Percentiles rank a stretch among this genome's conserved stretches.
These are phyloP conservation scores for Elaeis oleifera DNA, from an alignment of 202 grass and related monocot species.

Conservation along the genomic window DNA sequence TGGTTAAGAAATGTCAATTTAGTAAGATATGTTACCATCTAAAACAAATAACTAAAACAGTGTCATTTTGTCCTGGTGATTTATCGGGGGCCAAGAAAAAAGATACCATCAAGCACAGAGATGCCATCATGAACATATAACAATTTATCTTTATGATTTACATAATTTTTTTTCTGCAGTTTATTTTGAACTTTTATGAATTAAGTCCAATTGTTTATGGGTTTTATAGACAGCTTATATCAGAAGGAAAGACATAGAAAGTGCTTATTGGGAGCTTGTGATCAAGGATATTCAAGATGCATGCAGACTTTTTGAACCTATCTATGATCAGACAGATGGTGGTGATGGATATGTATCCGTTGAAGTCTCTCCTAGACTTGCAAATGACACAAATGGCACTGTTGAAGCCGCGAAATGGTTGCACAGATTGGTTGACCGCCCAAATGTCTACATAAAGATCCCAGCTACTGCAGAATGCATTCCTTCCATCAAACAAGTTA, in stretches of 20 bases:
- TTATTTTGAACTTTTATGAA: too few relatives aligned
- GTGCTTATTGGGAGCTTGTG: slow-evolving; percentile 94
- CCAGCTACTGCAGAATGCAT: slow-evolving; percentile 92
- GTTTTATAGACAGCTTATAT: slow-evolving; percentile 43
- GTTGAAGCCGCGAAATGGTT: slow-evolving; percentile 94
- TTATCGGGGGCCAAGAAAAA: too few relatives aligned
- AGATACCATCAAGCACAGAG: too few relatives aligned
- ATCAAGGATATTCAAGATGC: slow-evolving; percentile 97
- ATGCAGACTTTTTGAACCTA: slow-evolving; percentile 85
- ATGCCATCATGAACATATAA: too few relatives aligned
- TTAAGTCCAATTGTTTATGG: too few relatives aligned
- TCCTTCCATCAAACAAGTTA: slow-evolving; percentile 83
- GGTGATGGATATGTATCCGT: slow-evolving; percentile 96
- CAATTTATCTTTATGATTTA: too few relatives aligned
- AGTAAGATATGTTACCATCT: too few relatives aligned
- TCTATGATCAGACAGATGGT: slow-evolving; percentile 69
- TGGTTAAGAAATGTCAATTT: too few relatives aligned
- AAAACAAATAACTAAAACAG: too few relatives aligned
- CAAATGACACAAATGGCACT: slow-evolving; percentile 85
- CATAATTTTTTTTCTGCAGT: too few relatives aligned
- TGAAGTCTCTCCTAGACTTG: slow-evolving; percentile 86
- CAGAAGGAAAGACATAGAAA: slow-evolving; percentile 66
- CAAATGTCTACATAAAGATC: slow-evolving; percentile 98
- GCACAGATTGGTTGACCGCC: slow-evolving; percentile 69
- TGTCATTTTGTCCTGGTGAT: too few relatives aligned